A percentile compares a stretch with the other conserved stretches of the same genome.
Evolutionary conservation across 202 grass and related monocot genomes (phyloP).

Genomic region (Carex arenaria): DNA sequence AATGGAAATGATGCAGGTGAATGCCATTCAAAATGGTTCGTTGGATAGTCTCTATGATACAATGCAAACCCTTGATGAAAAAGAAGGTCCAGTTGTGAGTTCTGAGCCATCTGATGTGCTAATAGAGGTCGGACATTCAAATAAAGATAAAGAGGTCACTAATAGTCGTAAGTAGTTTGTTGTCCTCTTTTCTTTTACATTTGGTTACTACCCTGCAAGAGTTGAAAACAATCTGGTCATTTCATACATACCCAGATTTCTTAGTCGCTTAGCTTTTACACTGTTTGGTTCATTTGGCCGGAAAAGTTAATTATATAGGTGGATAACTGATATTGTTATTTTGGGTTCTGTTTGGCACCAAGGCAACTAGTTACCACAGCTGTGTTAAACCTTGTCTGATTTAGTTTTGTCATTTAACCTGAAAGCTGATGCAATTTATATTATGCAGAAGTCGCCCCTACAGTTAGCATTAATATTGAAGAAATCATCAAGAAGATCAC

Average conservation of each 20-base stretch:
- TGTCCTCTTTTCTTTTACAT: not conserved
- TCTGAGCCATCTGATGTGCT: constrained; percentile 49
- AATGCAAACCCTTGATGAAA: constrained; percentile 58
- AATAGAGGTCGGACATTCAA: constrained; percentile 52
- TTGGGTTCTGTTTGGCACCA: not conserved
- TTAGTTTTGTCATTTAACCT: not conserved
- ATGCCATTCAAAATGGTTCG: constrained; percentile 62
- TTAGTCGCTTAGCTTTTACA: not conserved
- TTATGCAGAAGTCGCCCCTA: not conserved
- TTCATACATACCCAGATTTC: not conserved
- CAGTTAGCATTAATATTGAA: constrained; percentile 35
- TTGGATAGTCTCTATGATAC: constrained; percentile 80
- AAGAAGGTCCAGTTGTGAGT: constrained; percentile 36
- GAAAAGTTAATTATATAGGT: not conserved
- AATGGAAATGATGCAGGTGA: constrained; percentile 48
- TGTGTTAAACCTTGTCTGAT: not conserved
- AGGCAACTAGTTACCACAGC: not conserved
- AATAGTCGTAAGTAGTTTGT: constrained; percentile 1
- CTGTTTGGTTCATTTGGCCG: not conserved
- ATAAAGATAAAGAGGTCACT: constrained; percentile 42
- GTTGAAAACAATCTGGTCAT: not conserved
- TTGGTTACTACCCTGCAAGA: constrained; percentile 10
- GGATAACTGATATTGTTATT: not conserved
- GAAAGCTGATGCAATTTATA: not conserved
- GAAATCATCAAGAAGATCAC: constrained; percentile 61